phyloP scores from a whole-genome alignment of 495 filamentous ascomycete genomes.

The Paragyromitra xinjiangensis region DNA sequence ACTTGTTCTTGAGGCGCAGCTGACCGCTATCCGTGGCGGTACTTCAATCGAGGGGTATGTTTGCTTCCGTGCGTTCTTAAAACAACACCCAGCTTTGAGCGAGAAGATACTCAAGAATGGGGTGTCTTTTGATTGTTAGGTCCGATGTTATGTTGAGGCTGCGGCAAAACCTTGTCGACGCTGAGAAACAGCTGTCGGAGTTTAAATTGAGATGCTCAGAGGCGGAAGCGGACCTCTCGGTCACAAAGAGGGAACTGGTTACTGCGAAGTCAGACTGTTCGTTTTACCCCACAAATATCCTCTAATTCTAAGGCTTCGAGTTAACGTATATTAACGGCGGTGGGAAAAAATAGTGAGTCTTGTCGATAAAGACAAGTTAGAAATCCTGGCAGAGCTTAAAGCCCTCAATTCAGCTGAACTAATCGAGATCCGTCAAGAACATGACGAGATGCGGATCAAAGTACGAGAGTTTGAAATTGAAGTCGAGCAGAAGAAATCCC shows the following conservation, averaged over 20 bases:
- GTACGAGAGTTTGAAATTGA: slow-evolving; percentile 58
- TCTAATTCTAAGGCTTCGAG: slow-evolving; percentile 25
- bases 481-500: slow-evolving; percentile 60
- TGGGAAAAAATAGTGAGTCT: slow-evolving; percentile 56
- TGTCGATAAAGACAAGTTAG: slow-evolving; percentile 63
- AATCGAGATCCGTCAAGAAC: slow-evolving; percentile 62
- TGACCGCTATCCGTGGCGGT: slow-evolving; percentile 55
- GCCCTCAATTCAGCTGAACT: slow-evolving; percentile 62
- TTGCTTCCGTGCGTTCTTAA: slow-evolving; percentile 45
- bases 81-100: slow-evolving; percentile 42
- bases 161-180: slow-evolving; percentile 55
- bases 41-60: slow-evolving; percentile 57
- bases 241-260: slow-evolving; percentile 54
- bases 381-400: slow-evolving; percentile 64
- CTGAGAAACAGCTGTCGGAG: slow-evolving; percentile 54
- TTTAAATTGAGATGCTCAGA: slow-evolving; percentile 54
- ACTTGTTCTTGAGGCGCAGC: slow-evolving; percentile 58
- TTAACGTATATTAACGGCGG: slow-evolving; percentile 36
- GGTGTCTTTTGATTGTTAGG: slow-evolving; percentile 50
- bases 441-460: slow-evolving; percentile 57
- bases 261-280: slow-evolving; percentile 59
- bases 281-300: slow-evolving; percentile 43
- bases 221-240: slow-evolving; percentile 54
- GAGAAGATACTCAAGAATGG: slow-evolving; percentile 49
- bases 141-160: slow-evolving; percentile 58